Evolutionary conservation across 2,329 filamentous ascomycete genomes (phyloP), one percentile per base, ranked within the genome.

Genomic region (Pestalotiopsis fici): DNA sequence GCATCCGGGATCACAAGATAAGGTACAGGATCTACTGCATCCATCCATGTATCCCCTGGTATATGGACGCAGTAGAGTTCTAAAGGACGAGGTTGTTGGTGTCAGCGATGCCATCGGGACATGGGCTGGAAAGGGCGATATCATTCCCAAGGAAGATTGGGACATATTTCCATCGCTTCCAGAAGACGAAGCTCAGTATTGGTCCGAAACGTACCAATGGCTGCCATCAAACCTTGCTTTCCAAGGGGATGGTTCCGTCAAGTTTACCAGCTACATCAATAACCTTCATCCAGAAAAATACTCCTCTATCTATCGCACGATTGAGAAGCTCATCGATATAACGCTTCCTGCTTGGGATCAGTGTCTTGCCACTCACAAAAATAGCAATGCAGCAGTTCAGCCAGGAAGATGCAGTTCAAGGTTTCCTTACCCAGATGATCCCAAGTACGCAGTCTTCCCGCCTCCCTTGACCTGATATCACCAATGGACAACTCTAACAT

Each of bases 11-110:
- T 86, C 84, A 0, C 75, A 87, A 63, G 75, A 82, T 1, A 83
- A 80, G 71, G 87, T 91, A 1, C 82, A 86, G 4, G 84, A 90
- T 72, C 78, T 91, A 3, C 82, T 91, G 18, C 84, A 90, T 70
- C 87, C 88, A 5, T 90, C 86, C 2, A 78, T 90, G 66, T 90
- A 85, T 69, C 87, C 87, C 0, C 75, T 90, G 0, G 76, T 87
- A 1, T 87, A 85, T 67, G 80, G 81, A 4, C 74, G 75, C 65
- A 76, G 78, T 1, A 75, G 75, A 3, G 78, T 85, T 4, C 71
- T 85, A 47, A 57, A 67, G 1, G 73, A 78, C 0, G 76, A 79
- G 56, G 73, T 74, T 0, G 78, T 76, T 2, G 74, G 71, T 0
- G 47, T 73, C 0, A 68, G 67, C 7, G 70, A 76, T 63, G 74